phyloP scores from a whole-genome alignment of 208 protist species.

The Trypanosoma grayi region DNA sequence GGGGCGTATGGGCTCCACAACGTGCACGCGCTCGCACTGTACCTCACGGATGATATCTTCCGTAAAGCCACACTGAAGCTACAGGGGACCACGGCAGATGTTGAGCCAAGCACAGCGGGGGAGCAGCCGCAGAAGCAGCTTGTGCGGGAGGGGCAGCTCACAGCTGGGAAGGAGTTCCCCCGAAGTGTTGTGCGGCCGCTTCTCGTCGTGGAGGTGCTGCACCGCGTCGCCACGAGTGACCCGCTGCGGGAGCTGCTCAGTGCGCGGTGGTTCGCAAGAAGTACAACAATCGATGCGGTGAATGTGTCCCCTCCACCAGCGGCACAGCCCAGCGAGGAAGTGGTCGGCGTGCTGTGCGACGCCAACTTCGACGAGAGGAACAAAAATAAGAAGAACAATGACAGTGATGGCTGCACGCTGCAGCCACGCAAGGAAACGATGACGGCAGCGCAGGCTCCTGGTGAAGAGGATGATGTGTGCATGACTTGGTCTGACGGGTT shows the following conservation, averaged over 20 bases:
- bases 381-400: background rate
- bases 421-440: no score
- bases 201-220: constrained; percentile 56
- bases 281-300: background rate
- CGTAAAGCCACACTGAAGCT: constrained; percentile 31
- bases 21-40: constrained; percentile 69
- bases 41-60: constrained; percentile 56
- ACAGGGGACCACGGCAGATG: background rate
- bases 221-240: constrained; percentile 47
- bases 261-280: background rate
- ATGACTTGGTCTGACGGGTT: constrained; percentile 53
- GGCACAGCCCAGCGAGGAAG: background rate
- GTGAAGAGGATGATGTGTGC: background rate
- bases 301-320: background rate
- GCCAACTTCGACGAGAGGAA: no score
- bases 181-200: constrained; percentile 37
- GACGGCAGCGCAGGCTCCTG: no score
- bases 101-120: background rate
- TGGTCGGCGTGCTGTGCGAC: no score
- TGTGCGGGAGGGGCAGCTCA: constrained; percentile 2
- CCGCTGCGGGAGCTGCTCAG: constrained; percentile 16
- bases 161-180: constrained; percentile 19
- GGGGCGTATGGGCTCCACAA: constrained; percentile 44
- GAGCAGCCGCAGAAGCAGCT: background rate
- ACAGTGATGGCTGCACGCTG: background rate